Evolutionary conservation across 2,329 filamentous ascomycete species (phyloP).

Genomic region (Dichotomopilus funicola): DNA sequence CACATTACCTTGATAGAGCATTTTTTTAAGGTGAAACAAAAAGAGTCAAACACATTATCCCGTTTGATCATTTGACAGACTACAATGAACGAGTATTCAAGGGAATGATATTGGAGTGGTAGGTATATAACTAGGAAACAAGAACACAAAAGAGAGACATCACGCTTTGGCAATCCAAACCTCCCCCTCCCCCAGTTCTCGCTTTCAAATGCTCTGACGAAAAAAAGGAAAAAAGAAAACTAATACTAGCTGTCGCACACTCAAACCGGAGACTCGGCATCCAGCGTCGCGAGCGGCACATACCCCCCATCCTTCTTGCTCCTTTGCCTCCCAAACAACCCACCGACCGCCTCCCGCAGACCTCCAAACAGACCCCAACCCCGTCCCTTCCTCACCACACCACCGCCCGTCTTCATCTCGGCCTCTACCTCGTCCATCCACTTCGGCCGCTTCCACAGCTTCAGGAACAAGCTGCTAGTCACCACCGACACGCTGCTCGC

Average conservation of each 20-base stretch:
- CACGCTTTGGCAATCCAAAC: background rate
- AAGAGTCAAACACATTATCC: too few relatives aligned
- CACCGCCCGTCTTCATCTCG: slow-evolving; percentile 47
- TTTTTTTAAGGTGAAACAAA: too few relatives aligned
- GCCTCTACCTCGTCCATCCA: slow-evolving; percentile 72
- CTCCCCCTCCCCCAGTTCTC: background rate
- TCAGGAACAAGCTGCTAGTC: slow-evolving; percentile 72
- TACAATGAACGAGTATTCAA: background rate
- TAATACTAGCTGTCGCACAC: background rate
- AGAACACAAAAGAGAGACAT: background rate
- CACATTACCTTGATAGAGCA: too few relatives aligned
- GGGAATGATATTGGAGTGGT: background rate
- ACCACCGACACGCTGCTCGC: slow-evolving; percentile 87
- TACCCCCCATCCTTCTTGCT: slow-evolving; percentile 46
- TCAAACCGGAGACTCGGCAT: slow-evolving; percentile 26
- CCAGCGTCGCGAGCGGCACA: slow-evolving; percentile 50
- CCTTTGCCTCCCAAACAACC: slow-evolving; percentile 28
- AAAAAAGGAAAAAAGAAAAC: background rate
- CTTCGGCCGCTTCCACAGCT: slow-evolving; percentile 73
- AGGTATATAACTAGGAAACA: slow-evolving; percentile 4
- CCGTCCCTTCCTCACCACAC: slow-evolving; percentile 37
- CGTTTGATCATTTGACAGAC: background rate
- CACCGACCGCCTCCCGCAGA: slow-evolving; percentile 34
- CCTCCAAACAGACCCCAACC: slow-evolving; percentile 36
- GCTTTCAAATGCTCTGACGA: background rate